Conservation (phyloP, 495 filamentous ascomycete genomes). For the Penicillium cosmopolitanum region DNA sequence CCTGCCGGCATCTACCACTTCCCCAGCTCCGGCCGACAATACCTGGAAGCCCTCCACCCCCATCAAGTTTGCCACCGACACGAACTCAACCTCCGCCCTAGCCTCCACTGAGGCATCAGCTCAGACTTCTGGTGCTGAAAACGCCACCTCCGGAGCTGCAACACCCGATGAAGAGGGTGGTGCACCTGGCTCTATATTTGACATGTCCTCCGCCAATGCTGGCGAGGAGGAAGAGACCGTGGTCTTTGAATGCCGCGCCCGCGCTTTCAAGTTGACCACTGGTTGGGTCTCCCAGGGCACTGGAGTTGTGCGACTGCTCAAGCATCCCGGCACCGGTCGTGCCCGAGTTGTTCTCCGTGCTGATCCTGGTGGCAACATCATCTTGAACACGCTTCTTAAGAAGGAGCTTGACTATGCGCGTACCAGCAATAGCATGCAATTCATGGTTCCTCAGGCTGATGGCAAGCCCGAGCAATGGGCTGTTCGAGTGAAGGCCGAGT, state of each 20-base stretch:
- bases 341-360: conserved; percentile 68
- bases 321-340: conserved; percentile 63
- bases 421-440: conserved; percentile 57
- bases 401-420: conserved; percentile 60
- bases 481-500: conserved; percentile 62
- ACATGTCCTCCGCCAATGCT: conserved; percentile 62
- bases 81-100: conserved; percentile 36
- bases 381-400: conserved; percentile 67
- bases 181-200: conserved; percentile 56
- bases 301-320: conserved; percentile 67
- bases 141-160: conserved; percentile 57
- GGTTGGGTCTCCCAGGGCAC: conserved; percentile 64
- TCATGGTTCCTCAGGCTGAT: conserved; percentile 55
- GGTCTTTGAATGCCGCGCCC: conserved; percentile 64
- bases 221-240: conserved; percentile 74
- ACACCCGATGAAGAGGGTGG: conserved; percentile 56
- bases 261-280: conserved; percentile 56
- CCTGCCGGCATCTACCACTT: background rate
- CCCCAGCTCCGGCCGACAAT: conserved; percentile 42
- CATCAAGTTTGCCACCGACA: conserved; percentile 51
- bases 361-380: conserved; percentile 69
- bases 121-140: conserved; percentile 58
- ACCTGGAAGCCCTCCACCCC: conserved; percentile 57
- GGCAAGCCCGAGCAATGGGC: conserved; percentile 64
- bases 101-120: conserved; percentile 37